Conservation (phyloP, 2,329 filamentous ascomycete genomes). For the Septoria linicola region DNA sequence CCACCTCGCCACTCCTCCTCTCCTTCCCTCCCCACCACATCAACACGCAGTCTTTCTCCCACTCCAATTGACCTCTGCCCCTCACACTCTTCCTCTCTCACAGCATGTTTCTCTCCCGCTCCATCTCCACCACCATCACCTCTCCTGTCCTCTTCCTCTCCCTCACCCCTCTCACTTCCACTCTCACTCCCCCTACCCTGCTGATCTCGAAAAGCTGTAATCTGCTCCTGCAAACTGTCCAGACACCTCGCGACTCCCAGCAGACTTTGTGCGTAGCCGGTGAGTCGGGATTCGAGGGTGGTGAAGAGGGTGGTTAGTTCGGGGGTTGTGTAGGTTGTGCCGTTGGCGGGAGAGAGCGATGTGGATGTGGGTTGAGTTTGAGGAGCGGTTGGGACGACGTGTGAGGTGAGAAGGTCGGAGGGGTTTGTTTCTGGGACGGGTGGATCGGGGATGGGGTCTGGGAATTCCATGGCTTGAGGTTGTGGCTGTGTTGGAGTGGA, state of each 20-base stretch:
- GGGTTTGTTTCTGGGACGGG: too few species aligned
- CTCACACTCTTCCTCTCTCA: too few species aligned
- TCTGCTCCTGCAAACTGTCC: conserved; percentile 2
- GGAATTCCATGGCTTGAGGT: too few species aligned
- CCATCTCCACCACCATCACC: background rate
- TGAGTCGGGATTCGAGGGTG: background rate
- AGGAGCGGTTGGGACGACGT: background rate
- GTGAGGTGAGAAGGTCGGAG: too few species aligned
- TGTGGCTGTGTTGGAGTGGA: too few species aligned
- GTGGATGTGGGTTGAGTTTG: background rate
- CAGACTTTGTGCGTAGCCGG: background rate
- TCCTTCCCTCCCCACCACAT: background rate
- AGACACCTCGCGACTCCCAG: conserved; percentile 1
- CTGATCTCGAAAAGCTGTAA: background rate
- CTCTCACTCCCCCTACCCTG: background rate
- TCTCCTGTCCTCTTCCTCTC: background rate
- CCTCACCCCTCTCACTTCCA: background rate
- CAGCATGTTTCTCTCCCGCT: too few species aligned
- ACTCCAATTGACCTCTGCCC: too few species aligned
- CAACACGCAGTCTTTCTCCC: background rate
- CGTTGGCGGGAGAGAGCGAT: background rate
- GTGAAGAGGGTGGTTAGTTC: background rate
- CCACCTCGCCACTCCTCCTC: background rate
- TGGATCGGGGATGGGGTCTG: too few species aligned
- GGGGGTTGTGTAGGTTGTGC: background rate